These are phyloP conservation scores for Heritiera littoralis DNA, from an alignment of 345 rosid species.

Conservation along the genomic window DNA sequence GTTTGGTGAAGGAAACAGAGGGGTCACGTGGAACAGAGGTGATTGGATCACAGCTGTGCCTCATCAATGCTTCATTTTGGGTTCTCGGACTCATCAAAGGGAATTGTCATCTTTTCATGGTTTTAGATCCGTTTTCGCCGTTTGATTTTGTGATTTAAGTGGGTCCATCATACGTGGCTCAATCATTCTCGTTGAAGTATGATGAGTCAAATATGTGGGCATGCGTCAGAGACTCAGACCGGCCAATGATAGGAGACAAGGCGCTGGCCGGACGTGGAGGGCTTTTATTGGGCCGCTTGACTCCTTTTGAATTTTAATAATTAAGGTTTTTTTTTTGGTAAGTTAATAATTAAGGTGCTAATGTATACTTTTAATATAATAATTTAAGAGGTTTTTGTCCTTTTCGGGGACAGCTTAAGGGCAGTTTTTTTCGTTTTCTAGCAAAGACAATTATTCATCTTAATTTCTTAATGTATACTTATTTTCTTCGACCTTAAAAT, in stretches of 20 bases:
- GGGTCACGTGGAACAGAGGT: slow-evolving; percentile 17
- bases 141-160: not conserved
- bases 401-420: too few species aligned
- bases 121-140: not conserved
- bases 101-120: not conserved
- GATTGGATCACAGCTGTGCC: slow-evolving; percentile 58
- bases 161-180: not conserved
- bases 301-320: not conserved
- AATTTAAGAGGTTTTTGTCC: not conserved
- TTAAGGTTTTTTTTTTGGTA: too few species aligned
- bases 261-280: not conserved
- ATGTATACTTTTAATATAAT: too few species aligned
- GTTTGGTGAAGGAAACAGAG: slow-evolving; percentile 2
- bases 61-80: slow-evolving; percentile 42
- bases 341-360: not conserved
- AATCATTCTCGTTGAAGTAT: not conserved
- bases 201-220: not conserved
- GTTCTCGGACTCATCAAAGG: not conserved
- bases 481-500: too few species aligned
- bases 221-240: too few species aligned
- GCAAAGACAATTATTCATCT: too few species aligned
- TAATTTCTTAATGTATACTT: too few species aligned
- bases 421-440: too few species aligned
- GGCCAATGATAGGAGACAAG: too few species aligned
- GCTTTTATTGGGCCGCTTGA: not conserved